Percentiles rank a stretch among this genome's conserved stretches.
Conservation (phyloP, 2,329 filamentous ascomycete species). For the Rutstroemia sp. region DNA sequence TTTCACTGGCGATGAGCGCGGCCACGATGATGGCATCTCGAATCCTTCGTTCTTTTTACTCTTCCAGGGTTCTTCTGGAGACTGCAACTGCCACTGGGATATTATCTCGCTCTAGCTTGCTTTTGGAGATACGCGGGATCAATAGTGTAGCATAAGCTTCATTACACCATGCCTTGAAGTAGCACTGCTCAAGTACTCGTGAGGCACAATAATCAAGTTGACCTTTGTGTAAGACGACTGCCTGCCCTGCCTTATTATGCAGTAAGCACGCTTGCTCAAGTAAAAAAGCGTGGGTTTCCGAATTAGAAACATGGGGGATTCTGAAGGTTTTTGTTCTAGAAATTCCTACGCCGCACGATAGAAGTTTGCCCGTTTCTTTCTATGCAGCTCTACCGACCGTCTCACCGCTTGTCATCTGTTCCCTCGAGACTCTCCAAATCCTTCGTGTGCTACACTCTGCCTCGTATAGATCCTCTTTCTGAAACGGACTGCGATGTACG, state of each 20-base stretch:
- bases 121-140: not conserved
- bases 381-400: not conserved
- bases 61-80: not conserved
- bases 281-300: not conserved
- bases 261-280: not conserved
- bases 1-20: not conserved
- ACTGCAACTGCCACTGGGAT: not conserved
- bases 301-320: slow-evolving; percentile 4
- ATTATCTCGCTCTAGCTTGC: not conserved
- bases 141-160: slow-evolving; percentile 9
- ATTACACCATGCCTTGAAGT: slow-evolving; percentile 1
- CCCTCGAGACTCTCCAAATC: not conserved
- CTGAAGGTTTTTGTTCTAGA: not conserved
- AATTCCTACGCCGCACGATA: slow-evolving; percentile 2
- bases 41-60: not conserved
- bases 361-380: not conserved
- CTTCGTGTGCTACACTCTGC: slow-evolving; percentile 1
- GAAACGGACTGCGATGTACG: slow-evolving; percentile 1
- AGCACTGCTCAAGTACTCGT: not conserved
- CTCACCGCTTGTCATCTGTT: slow-evolving; percentile 5
- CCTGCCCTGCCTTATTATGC: not conserved
- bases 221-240: not conserved
- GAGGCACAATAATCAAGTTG: slow-evolving; percentile 5
- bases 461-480: not conserved
- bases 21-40: slow-evolving; percentile 3